phyloP scores from a whole-genome alignment of 345 rosid genomes.

The Rhodamnia rubescens region DNA sequence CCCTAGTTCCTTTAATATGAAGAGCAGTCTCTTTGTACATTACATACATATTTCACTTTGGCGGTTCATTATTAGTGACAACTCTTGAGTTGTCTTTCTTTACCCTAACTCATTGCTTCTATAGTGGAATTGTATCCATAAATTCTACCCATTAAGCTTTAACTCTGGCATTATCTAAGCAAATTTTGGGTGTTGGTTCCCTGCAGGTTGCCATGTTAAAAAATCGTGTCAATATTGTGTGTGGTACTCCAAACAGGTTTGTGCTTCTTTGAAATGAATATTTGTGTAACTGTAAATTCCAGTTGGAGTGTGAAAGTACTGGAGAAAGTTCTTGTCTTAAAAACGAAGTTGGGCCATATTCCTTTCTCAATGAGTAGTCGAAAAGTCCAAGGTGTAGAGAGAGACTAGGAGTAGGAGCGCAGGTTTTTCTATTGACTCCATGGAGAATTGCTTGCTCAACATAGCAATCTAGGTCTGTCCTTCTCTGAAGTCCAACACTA shows the following conservation, averaged over 20 bases:
- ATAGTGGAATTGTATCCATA: not conserved
- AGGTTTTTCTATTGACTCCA: not conserved
- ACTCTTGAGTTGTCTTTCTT: not conserved
- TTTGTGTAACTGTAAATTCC: not conserved
- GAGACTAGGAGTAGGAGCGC: not conserved
- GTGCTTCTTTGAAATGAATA: not conserved
- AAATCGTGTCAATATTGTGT: conserved; percentile 66
- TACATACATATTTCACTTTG: not conserved
- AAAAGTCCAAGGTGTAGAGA: not conserved
- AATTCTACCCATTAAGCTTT: not conserved
- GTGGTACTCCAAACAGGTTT: conserved; percentile 93
- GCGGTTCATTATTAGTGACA: not conserved
- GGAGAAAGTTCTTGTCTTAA: not conserved
- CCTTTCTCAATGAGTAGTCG: not conserved
- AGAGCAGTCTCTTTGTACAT: not conserved
- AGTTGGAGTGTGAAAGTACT: not conserved
- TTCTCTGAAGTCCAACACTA: not conserved
- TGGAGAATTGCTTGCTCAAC: not conserved
- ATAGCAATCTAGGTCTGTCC: not conserved
- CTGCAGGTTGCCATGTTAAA: conserved; percentile 54
- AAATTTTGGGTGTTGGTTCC: not conserved
- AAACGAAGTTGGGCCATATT: not conserved
- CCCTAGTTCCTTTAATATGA: not conserved
- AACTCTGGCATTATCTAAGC: not conserved
- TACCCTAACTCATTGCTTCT: not conserved